Percentiles rank a stretch among this genome's conserved stretches.
phyloP scores from a whole-genome alignment of 768 basidiomycete genomes.

The Boletus insuetus region DNA sequence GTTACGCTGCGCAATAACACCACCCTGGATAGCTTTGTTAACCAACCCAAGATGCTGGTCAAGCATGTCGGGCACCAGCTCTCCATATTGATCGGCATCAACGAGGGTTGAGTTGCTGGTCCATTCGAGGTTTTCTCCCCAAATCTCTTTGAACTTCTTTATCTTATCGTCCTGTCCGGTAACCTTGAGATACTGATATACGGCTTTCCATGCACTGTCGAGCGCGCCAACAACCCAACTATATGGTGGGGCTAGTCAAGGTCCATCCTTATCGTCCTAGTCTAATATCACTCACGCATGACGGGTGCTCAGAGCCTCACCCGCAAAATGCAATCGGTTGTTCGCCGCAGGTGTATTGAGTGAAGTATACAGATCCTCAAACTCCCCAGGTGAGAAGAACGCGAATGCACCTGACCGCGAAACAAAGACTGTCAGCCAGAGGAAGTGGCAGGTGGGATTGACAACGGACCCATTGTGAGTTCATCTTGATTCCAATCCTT shows the following conservation, averaged over 20 bases:
- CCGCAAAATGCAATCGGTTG: slow-evolving; percentile 15
- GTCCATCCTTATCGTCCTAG: slow-evolving; percentile 17
- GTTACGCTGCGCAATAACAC: too few relatives aligned
- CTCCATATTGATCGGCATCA: too few relatives aligned
- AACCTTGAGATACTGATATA: slow-evolving; percentile 25
- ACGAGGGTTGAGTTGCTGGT: not conserved
- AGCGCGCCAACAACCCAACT: slow-evolving; percentile 42
- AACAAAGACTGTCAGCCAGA: not conserved
- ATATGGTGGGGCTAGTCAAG: not conserved
- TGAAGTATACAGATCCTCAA: slow-evolving; percentile 30
- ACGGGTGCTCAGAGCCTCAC: slow-evolving; percentile 13
- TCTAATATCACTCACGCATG: slow-evolving; percentile 9
- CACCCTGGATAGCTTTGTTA: too few relatives aligned
- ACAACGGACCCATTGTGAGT: slow-evolving; percentile 33
- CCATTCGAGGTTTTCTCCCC: slow-evolving; percentile 36
- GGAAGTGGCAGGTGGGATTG: not conserved
- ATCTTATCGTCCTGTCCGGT: slow-evolving; percentile 11
- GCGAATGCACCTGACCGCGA: slow-evolving; percentile 38
- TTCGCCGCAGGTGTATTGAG: slow-evolving; percentile 31
- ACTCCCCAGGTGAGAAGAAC: slow-evolving; percentile 40
- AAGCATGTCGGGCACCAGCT: too few relatives aligned
- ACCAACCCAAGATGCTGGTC: too few relatives aligned
- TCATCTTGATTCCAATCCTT: slow-evolving; percentile 37
- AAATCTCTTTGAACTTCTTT: slow-evolving; percentile 23
- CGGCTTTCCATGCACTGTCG: slow-evolving; percentile 37